Evolutionary conservation across 805 yeast species (phyloP), one percentile per base, ranked within the genome.

Genomic region (Brettanomyces anomalus): DNA sequence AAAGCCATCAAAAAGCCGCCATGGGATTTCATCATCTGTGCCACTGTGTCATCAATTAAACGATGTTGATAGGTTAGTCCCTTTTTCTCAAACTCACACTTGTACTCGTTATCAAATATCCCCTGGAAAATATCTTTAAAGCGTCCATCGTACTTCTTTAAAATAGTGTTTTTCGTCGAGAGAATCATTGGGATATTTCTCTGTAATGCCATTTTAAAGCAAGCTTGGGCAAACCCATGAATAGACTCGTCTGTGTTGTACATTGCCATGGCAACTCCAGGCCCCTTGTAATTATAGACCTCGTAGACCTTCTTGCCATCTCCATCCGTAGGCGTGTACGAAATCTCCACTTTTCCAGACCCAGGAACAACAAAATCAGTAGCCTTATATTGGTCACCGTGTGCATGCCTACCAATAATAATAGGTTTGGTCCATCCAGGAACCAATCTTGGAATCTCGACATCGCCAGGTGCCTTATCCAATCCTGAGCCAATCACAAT

Each of bases 41-140:
- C 90, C 47, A 84, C 93, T 88, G 84, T 84, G 60, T 84, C 93
- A 62, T 84, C 93, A 49, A 84, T 84, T 57, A 84, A 71, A 63
- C 93, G 75, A 62, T 84, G 93, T 61, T 84, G 89, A 54, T 82
- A 84, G 69, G 77, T 74, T 49, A 84, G 72, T 18, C 81, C 83
- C 30, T 67, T 66, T 13, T 65, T 62, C 54, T 81, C 85, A 53
- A 82, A 82, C 43, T 72, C 62, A 10, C 62, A 15, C 54, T 75
- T 71, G 65, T 83, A 84, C 36, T 68, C 66, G 15, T 68, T 43
- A 41, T 79, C 85, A 53, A 74, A 84, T 41, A 83, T 60, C 46
- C 72, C 77, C 61, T 80, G 79, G 68, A 84, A 84, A 46, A 83
- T 81, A 57, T 84, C 90, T 60, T 82, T 84, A 67, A 84, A 84